phyloP scores from a whole-genome alignment of 2,329 filamentous ascomycete species.

The Endothia cerciana region DNA sequence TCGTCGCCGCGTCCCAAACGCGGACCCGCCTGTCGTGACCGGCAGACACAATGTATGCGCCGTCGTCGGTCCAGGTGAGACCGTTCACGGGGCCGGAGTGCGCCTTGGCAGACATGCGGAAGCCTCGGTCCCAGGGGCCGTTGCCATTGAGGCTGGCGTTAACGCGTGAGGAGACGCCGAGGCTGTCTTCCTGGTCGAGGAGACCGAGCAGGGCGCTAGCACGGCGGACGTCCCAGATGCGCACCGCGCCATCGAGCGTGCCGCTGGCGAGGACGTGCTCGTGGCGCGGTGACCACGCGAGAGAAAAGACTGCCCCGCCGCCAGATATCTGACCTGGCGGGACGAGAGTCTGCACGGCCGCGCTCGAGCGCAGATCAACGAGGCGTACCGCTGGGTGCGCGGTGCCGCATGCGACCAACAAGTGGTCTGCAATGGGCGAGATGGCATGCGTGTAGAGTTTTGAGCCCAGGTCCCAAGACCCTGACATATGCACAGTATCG shows the following conservation, averaged over 20 bases:
- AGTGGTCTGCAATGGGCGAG: slow-evolving; percentile 71
- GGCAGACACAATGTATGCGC: slow-evolving; percentile 74
- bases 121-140: slow-evolving; percentile 39
- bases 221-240: slow-evolving; percentile 86
- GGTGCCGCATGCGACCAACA: slow-evolving; percentile 86
- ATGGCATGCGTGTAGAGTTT: slow-evolving; percentile 78
- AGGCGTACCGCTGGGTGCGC: slow-evolving; percentile 84
- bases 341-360: slow-evolving; percentile 71
- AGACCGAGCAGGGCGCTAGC: slow-evolving; percentile 76
- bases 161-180: slow-evolving; percentile 61
- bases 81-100: slow-evolving; percentile 85
- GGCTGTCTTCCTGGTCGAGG: slow-evolving; percentile 81
- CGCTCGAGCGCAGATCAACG: slow-evolving; percentile 82
- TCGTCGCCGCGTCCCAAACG: slow-evolving; percentile 81
- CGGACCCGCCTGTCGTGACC: slow-evolving; percentile 84
- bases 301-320: slow-evolving; percentile 66
- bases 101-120: slow-evolving; percentile 62
- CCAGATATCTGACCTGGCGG: slow-evolving; percentile 55
- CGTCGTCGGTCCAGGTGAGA: slow-evolving; percentile 81
- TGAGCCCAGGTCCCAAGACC: slow-evolving; percentile 68
- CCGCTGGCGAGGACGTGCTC: slow-evolving; percentile 83
- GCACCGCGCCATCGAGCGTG: slow-evolving; percentile 80
- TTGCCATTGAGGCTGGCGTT: slow-evolving; percentile 34
- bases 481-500: slow-evolving; percentile 61
- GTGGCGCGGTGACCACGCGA: slow-evolving; percentile 80